Evolutionary conservation across 192 early-diverging fungal genomes (phyloP).

Genomic region (Umbelopsis sp.): DNA sequence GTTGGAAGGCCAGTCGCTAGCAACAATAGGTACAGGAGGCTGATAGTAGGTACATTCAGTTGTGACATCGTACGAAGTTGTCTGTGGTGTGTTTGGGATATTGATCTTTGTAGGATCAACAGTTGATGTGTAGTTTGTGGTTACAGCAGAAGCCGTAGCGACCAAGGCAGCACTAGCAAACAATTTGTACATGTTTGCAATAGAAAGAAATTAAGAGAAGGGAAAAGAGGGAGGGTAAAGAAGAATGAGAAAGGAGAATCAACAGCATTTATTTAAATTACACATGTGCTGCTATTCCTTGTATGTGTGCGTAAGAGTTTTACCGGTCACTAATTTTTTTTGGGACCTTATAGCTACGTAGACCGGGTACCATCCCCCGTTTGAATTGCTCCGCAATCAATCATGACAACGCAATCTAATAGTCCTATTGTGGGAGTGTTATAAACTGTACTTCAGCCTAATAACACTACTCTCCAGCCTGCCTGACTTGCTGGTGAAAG

Average conservation of each 20-base stretch:
- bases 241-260: not conserved
- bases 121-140: conserved; percentile 18
- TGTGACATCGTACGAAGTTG: conserved; percentile 32
- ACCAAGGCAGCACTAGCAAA: conserved; percentile 13
- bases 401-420: not conserved
- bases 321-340: conserved; percentile 9
- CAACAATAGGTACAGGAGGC: conserved; percentile 20
- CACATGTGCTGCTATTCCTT: not conserved
- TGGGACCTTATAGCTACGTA: not conserved
- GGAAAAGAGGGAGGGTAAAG: not conserved
- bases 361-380: conserved; percentile 10
- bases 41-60: conserved; percentile 32
- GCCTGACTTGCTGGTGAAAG: no score
- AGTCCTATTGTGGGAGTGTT: not conserved
- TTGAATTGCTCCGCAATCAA: not conserved
- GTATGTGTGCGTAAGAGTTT: not conserved
- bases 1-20: conserved; percentile 28
- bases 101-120: conserved; percentile 33
- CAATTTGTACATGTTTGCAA: not conserved
- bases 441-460: not conserved
- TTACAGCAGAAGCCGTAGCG: conserved; percentile 13
- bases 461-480: no score
- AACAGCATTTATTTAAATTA: conserved; percentile 15
- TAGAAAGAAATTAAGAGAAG: not conserved
- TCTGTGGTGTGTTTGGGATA: conserved; percentile 32